A percentile compares a stretch with the other conserved stretches of the same genome.
phyloP scores from a whole-genome alignment of 306 rosid genomes.

The Cicer judaicum region DNA sequence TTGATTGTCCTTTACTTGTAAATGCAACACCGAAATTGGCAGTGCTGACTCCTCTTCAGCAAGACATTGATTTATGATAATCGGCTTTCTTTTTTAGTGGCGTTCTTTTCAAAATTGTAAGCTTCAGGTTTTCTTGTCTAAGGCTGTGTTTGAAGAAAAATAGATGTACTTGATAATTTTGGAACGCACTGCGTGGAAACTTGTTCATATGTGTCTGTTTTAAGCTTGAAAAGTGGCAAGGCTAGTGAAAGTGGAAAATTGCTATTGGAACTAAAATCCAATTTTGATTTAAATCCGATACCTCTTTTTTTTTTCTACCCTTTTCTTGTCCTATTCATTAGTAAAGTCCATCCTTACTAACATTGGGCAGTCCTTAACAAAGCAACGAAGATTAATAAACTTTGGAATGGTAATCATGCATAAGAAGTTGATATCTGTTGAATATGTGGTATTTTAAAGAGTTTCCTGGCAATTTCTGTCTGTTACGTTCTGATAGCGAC shows the following conservation, averaged over 20 bases:
- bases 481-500: not conserved
- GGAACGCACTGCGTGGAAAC: not conserved
- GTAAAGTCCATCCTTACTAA: not conserved
- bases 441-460: not conserved
- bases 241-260: conserved; percentile 6
- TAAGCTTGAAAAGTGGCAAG: not conserved
- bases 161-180: not conserved
- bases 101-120: conserved; percentile 1
- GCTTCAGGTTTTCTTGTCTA: conserved; percentile 14
- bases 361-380: not conserved
- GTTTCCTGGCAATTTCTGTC: conserved; percentile 10
- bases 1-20: conserved; percentile 46
- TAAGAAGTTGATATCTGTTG: not conserved
- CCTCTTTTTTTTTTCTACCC: not conserved
- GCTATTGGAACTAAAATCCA: conserved; percentile 6
- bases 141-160: not conserved
- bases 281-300: not conserved
- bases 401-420: not conserved
- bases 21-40: conserved; percentile 40
- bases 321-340: too few species aligned
- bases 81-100: not conserved
- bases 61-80: conserved; percentile 18
- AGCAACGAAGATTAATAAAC: not conserved
- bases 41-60: conserved; percentile 32
- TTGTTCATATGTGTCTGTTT: not conserved